Percentiles rank a stretch among this genome's conserved stretches.
phyloP scores from a whole-genome alignment of 306 rosid genomes.

The Lotus japonicus region DNA sequence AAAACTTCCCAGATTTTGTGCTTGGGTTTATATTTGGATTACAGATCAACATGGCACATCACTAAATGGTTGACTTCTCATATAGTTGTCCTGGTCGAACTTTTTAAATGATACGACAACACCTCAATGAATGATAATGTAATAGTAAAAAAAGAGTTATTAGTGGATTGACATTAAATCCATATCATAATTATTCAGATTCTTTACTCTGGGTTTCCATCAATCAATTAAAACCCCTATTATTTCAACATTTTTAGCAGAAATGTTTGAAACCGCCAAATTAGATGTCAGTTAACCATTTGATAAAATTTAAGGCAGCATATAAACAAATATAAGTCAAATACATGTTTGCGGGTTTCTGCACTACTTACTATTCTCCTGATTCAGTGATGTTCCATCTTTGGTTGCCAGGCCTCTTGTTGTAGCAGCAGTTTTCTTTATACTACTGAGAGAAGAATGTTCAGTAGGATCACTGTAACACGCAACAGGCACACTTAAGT shows the following conservation, averaged over 20 bases:
- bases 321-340: constrained; percentile 12
- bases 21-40: too few relatives aligned
- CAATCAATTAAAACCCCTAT: not conserved
- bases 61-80: not conserved
- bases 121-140: not conserved
- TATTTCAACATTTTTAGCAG: not conserved
- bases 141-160: not conserved
- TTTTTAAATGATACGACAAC: not conserved
- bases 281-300: not conserved
- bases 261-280: not conserved
- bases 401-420: constrained; percentile 8
- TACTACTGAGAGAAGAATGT: constrained; percentile 18
- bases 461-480: constrained; percentile 30
- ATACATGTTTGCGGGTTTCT: not conserved
- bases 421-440: constrained; percentile 23
- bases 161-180: not conserved
- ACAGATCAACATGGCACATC: not conserved
- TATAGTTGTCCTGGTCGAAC: not conserved
- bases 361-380: constrained; percentile 32
- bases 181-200: not conserved
- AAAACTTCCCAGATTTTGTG: too few relatives aligned
- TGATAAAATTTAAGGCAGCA: not conserved
- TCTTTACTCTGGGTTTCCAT: not conserved
- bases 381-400: constrained; percentile 14
- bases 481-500: not conserved